Evolutionary conservation across 257 asterid genomes (phyloP).

Genomic region (Nicotiana undulata): DNA sequence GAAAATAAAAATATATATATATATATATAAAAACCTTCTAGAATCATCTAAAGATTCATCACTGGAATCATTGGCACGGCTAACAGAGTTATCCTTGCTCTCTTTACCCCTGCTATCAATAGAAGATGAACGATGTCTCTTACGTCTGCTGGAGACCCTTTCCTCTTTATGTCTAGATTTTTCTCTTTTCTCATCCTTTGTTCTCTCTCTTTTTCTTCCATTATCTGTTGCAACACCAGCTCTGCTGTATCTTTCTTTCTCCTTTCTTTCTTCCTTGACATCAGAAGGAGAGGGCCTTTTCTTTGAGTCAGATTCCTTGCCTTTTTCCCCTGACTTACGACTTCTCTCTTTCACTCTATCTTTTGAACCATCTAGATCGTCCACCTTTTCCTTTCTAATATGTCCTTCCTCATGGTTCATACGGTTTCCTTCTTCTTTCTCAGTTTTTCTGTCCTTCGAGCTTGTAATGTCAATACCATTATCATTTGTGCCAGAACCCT

Average conservation of each 20-base stretch:
- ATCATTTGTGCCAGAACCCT: conserved; percentile 31
- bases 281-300: conserved; percentile 47
- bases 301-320: conserved; percentile 59
- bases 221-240: conserved; percentile 33
- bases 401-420: conserved; percentile 48
- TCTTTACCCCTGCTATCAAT: conserved; percentile 51
- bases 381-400: conserved; percentile 36
- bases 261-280: conserved; percentile 44
- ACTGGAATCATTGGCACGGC: conserved; percentile 45
- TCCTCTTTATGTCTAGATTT: conserved; percentile 48
- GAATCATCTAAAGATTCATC: conserved; percentile 73
- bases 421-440: conserved; percentile 50
- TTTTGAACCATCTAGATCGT: conserved; percentile 40
- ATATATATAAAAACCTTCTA: conserved; percentile 37
- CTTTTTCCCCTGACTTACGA: conserved; percentile 43
- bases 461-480: conserved; percentile 29
- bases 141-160: conserved; percentile 56
- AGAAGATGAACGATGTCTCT: conserved; percentile 58
- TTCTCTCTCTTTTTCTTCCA: conserved; percentile 43
- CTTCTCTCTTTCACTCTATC: conserved; percentile 54
- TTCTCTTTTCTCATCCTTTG: conserved; percentile 56
- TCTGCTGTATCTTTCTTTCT: conserved; percentile 43
- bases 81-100: conserved; percentile 36
- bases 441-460: conserved; percentile 35
- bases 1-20: background rate